Evolutionary conservation across 148 eudicot species (phyloP).

Genomic region (Talinum fruticosum): DNA sequence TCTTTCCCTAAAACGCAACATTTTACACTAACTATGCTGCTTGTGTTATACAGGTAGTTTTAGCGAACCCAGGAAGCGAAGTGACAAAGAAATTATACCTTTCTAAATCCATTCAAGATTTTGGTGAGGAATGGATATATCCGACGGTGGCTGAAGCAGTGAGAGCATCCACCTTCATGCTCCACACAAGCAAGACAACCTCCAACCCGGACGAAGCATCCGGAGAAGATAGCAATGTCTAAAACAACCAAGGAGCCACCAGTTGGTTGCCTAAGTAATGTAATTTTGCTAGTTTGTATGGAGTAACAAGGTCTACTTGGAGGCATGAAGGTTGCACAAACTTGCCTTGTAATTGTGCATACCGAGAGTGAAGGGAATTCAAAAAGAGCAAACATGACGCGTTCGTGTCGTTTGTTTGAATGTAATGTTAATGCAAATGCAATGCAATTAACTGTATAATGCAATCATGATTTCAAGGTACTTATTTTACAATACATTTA

Average conservation of each 20-base stretch:
- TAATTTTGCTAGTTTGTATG: not conserved
- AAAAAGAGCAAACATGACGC: not conserved
- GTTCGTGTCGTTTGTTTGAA: too few relatives aligned
- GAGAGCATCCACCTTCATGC: constrained; percentile 38
- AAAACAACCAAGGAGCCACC: not conserved
- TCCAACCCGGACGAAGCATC: constrained; percentile 9
- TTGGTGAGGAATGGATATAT: constrained; percentile 43
- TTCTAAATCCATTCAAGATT: constrained; percentile 33
- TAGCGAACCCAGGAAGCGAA: constrained; percentile 59
- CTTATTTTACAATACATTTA: too few relatives aligned
- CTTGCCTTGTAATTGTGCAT: not conserved
- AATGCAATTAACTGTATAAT: too few relatives aligned
- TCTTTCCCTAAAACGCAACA: not conserved
- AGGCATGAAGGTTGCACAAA: not conserved
- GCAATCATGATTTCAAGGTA: too few relatives aligned
- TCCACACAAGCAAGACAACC: constrained; percentile 28
- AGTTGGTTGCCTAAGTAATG: not conserved
- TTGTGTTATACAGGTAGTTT: constrained; percentile 29
- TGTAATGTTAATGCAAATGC: too few relatives aligned
- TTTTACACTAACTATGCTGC: not conserved
- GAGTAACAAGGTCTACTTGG: not conserved
- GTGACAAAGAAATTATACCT: constrained; percentile 58
- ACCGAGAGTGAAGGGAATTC: not conserved
- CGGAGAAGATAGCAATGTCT: constrained; percentile 16
- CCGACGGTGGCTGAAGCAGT: constrained; percentile 57